These are phyloP conservation scores for Hordeum marinum DNA, from an alignment of 176 grass and related monocot genomes.

Conservation along the genomic window DNA sequence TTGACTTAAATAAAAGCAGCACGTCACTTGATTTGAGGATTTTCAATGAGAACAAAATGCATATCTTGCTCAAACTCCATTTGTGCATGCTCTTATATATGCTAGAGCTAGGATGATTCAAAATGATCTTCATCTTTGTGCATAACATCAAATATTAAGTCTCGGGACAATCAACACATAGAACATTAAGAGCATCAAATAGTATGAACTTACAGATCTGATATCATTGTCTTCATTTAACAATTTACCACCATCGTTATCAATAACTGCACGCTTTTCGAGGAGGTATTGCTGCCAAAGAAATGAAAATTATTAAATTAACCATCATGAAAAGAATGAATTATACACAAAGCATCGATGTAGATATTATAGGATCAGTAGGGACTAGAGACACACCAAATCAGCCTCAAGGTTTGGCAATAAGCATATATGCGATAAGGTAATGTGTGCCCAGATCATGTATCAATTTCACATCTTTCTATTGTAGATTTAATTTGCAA, in stretches of 20 bases:
- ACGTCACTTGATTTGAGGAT: no score
- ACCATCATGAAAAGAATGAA: not conserved
- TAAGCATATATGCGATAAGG: not conserved
- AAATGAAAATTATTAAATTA: constrained; percentile 9
- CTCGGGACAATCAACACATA: not conserved
- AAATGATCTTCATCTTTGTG: not conserved
- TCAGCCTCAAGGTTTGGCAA: constrained; percentile 5
- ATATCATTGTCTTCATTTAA: constrained; percentile 94
- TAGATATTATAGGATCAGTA: constrained; percentile 22
- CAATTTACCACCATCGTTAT: constrained; percentile 76
- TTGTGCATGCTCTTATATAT: constrained; percentile 5
- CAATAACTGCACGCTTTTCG: constrained; percentile 79
- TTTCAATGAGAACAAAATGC: not conserved
- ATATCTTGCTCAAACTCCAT: not conserved
- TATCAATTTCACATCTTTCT: not conserved
- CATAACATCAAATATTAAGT: not conserved
- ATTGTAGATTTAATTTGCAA: not conserved
- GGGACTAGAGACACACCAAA: not conserved
- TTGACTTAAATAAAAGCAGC: no score
- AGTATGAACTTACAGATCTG: constrained; percentile 68
- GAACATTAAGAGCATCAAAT: constrained; percentile 4
- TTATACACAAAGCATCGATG: not conserved
- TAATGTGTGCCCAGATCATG: not conserved
- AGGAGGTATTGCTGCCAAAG: constrained; percentile 77
- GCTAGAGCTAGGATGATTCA: constrained; percentile 24